Evolutionary conservation across 129 eudicot species (phyloP).

Genomic region (Sambucus nigra): DNA sequence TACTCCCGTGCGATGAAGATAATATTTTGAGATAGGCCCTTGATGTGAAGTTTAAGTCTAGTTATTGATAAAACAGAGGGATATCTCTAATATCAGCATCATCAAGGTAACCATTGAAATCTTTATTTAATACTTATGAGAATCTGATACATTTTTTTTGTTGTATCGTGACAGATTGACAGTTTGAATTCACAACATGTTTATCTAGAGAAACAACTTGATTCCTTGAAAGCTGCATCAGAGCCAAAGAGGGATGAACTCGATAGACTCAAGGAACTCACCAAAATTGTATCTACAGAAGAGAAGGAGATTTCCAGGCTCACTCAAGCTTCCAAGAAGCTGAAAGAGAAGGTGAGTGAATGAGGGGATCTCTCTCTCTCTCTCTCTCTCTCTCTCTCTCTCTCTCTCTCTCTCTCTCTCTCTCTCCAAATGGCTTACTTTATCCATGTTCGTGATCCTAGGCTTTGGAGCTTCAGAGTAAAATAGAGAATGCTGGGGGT

Average conservation of each 20-base stretch:
- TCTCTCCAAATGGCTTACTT: too few relatives aligned
- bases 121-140: too few relatives aligned
- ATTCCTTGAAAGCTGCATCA: conserved; percentile 58
- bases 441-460: conserved; percentile 10
- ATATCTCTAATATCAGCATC: too few relatives aligned
- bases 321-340: conserved; percentile 54
- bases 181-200: conserved; percentile 55
- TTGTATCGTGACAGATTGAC: conserved; percentile 57
- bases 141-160: not conserved
- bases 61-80: too few relatives aligned
- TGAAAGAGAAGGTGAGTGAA: conserved; percentile 66
- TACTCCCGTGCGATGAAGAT: too few relatives aligned
- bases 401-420: too few relatives aligned
- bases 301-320: conserved; percentile 68
- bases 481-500: conserved; percentile 95
- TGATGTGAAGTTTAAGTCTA: too few relatives aligned
- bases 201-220: conserved; percentile 71
- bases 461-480: conserved; percentile 81
- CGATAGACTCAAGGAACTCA: conserved; percentile 43
- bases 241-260: conserved; percentile 65
- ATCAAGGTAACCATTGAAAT: too few relatives aligned
- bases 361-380: not conserved
- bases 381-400: too few relatives aligned
- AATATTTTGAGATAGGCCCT: too few relatives aligned
- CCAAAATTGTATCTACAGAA: conserved; percentile 37